Base-by-base conservation (phyloP, 306 rosid genomes). In the Ormosia semicastrata region DNA sequence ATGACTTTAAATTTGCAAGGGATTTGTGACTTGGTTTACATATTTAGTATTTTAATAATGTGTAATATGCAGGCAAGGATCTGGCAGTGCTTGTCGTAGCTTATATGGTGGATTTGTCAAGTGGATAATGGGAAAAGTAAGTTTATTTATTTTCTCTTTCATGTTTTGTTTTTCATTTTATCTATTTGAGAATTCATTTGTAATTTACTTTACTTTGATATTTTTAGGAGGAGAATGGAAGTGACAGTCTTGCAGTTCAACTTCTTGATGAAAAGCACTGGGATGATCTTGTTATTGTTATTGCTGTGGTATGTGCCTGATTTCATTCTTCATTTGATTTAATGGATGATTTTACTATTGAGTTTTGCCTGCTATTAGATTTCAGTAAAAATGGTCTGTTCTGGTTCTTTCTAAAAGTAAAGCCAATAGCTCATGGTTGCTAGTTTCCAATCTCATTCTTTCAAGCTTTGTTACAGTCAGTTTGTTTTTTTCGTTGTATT, bases 231-330 rank as follows among this genome's bases (percentile, higher is more conserved):
- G 87, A 86, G 62, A 88, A 92, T 80, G 99, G 99, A 81, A 92
- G 90, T 46, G 99, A 95, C 76, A 93, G 99, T 83, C 90, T 90
- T 71, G 99, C 99, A 37, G 93, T 93, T 85, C 99, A 93, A 89
- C 92, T 95, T 68, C 85, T 90, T 34, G 98, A 95, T 46, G 98
- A 95, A 89, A 90, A 89, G 82, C 98, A 95, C 82, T 95, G 98
- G 99, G 97, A 95, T 82, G 98, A 95, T 67, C 93, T 95, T 85
- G 94, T 95, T 77, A 93, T 95, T 69, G 59, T 95, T 57, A 92
- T 95, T 71, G 98, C 99, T 4, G 99, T 95, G 91, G 99, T 95
- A 82, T 71, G 94, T 53, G 5, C 40, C 34, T 67, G 24, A 49
- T 41, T 78, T 60, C 5, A 0, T 44, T 77, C 73, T 37, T 68